Evolutionary conservation across 148 eudicot genomes (phyloP).

Genomic region (Chenopodium album): DNA sequence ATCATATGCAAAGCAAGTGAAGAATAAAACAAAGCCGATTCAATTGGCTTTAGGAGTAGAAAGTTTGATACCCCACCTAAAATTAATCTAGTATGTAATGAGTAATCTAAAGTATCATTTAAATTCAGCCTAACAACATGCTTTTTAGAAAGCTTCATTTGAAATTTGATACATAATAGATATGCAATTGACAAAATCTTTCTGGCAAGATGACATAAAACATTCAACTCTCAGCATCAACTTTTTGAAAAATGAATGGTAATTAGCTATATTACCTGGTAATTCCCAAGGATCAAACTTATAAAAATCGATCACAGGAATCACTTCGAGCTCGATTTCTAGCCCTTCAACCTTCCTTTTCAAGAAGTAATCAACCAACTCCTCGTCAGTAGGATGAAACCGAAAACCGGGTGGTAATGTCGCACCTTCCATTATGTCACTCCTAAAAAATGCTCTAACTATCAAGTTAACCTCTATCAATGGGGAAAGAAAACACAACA

Average conservation of each 20-base stretch:
- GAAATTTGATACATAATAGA: not conserved
- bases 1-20: slow-evolving; percentile 16
- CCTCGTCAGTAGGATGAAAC: slow-evolving; percentile 81
- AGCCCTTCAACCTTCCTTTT: slow-evolving; percentile 68
- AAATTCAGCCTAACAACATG: not conserved
- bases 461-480: slow-evolving; percentile 16
- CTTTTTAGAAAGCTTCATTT: not conserved
- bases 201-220: not conserved
- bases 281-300: slow-evolving; percentile 89
- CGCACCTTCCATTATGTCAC: slow-evolving; percentile 48
- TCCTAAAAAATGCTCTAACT: slow-evolving; percentile 7
- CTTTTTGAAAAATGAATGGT: not conserved
- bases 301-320: slow-evolving; percentile 75
- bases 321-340: slow-evolving; percentile 76
- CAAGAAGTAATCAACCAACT: slow-evolving; percentile 73
- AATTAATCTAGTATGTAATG: slow-evolving; percentile 2
- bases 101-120: slow-evolving; percentile 1
- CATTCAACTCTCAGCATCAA: not conserved
- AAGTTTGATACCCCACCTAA: slow-evolving; percentile 36
- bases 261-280: slow-evolving; percentile 54
- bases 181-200: not conserved
- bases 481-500: slow-evolving; percentile 18
- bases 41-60: slow-evolving; percentile 31
- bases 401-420: slow-evolving; percentile 87
- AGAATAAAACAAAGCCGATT: slow-evolving; percentile 27